Evolutionary conservation across 805 yeast species (phyloP).

Genomic region (Candida coquimbonensis): DNA sequence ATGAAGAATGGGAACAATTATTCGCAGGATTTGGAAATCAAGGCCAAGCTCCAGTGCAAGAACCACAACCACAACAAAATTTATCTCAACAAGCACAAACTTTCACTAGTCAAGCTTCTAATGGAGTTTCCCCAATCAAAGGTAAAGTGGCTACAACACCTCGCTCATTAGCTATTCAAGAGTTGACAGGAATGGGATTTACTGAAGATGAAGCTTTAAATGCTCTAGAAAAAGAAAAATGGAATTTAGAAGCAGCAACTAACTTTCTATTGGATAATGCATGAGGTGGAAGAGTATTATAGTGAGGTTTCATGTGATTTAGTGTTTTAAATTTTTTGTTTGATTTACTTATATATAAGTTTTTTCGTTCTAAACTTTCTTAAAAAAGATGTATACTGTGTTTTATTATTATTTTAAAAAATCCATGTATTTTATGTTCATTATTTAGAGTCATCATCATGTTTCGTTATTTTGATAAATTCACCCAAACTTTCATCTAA

Average conservation of each 20-base stretch:
- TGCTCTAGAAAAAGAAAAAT: slow-evolving; percentile 62
- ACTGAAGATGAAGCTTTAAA: slow-evolving; percentile 52
- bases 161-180: slow-evolving; percentile 57
- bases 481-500: slow-evolving; percentile 7
- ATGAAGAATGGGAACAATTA: slow-evolving; percentile 90
- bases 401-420: too few relatives aligned
- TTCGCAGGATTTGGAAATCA: slow-evolving; percentile 82
- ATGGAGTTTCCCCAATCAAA: slow-evolving; percentile 10
- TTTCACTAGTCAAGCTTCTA: neutral
- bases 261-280: slow-evolving; percentile 74
- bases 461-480: slow-evolving; percentile 8
- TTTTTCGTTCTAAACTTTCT: neutral
- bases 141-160: slow-evolving; percentile 37
- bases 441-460: neutral
- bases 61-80: slow-evolving; percentile 2
- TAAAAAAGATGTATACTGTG: neutral
- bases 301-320: too few relatives aligned
- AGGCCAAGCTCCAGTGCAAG: slow-evolving; percentile 13
- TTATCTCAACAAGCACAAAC: slow-evolving; percentile 1
- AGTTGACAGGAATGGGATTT: slow-evolving; percentile 88
- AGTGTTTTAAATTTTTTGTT: too few relatives aligned
- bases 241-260: slow-evolving; percentile 84
- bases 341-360: neutral
- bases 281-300: slow-evolving; percentile 1
- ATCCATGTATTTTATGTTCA: too few relatives aligned